Base-by-base conservation (phyloP, 106 monocot genomes). In the Apostasia shenzhenica region DNA sequence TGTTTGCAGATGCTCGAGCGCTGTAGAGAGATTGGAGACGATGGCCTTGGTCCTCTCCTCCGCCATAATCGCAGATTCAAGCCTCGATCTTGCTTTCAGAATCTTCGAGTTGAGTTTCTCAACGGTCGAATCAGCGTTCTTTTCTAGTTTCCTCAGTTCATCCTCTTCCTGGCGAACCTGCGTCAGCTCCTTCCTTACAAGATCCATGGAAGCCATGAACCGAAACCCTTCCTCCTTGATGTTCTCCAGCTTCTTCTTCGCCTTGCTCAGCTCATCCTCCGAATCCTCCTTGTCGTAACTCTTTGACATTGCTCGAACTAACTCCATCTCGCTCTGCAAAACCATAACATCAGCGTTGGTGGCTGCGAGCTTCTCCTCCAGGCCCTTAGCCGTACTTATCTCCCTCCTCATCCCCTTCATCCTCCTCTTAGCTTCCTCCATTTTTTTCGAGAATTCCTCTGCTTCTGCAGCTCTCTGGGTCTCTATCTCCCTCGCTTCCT, bases 191-290 rank as follows among this genome's bases (percentile, higher is more conserved):
- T 67, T 55, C 43, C 97, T 78, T 3, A 78, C 69, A 37, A 70
- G 59, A 70, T 97, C 92, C 92, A 92, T 90, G 0, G 86, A 79
- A 13, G 72, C 14, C 97, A 92, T 90, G 73, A 71, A 74, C 67
- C 72, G 75, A 71, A 97, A 92, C 0, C 84, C 81, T 26, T 87
- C 87, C 14, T 86, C 89, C 61, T 87, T 83, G 49, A 83, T 67
- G 2, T n/a, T 66, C 4, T 48, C 81, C 70, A 89, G 61, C 55
- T 87, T 87, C 45, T 77, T 73, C 67, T 85, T 92, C 1, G 80
- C 80, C 11, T 71, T 69, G 61, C 68, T 52, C 44, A 95, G 43
- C 46, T 87, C 89, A 7, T 71, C 72, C 48, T 79, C 37, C 6
- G 14, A 43, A 10, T 13, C 6, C 38, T 57, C 65, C 10, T 73